Percentiles rank a stretch among this genome's conserved stretches.
Evolutionary conservation across 257 asterid genomes (phyloP).

Genomic region (Euphrasia confusa): DNA sequence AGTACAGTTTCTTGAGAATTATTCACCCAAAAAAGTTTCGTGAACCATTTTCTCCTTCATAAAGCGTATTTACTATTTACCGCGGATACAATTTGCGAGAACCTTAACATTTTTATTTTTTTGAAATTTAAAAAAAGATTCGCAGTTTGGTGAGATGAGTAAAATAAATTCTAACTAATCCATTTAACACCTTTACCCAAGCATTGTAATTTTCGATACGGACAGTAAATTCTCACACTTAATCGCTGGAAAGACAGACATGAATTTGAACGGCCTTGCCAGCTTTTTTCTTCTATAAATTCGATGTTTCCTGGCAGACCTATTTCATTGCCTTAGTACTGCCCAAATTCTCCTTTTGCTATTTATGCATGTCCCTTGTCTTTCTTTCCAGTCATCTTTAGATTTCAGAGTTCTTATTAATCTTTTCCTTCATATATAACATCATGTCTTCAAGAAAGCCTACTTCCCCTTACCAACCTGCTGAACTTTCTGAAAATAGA

Average conservation of each 20-base stretch:
- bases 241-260: slow-evolving; percentile 25
- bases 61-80: slow-evolving; percentile 22
- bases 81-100: slow-evolving; percentile 20
- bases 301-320: slow-evolving; percentile 14
- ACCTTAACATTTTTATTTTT: not conserved
- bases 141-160: slow-evolving; percentile 28
- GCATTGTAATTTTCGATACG: slow-evolving; percentile 27
- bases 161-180: slow-evolving; percentile 28
- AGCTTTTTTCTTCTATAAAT: slow-evolving; percentile 28
- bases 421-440: slow-evolving; percentile 17
- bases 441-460: slow-evolving; percentile 25
- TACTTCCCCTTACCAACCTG: slow-evolving; percentile 20
- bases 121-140: slow-evolving; percentile 24
- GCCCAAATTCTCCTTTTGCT: slow-evolving; percentile 11
- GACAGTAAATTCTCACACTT: slow-evolving; percentile 21
- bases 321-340: slow-evolving; percentile 24
- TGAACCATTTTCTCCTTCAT: slow-evolving; percentile 19
- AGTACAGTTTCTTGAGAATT: not conserved
- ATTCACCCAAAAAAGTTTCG: slow-evolving; percentile 7
- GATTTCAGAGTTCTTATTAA: slow-evolving; percentile 13
- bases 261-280: slow-evolving; percentile 25
- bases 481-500: slow-evolving; percentile 21
- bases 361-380: not conserved
- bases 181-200: slow-evolving; percentile 19
- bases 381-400: slow-evolving; percentile 7